Conservation (phyloP, 805 yeast species). For the Starmerella asiatica region DNA sequence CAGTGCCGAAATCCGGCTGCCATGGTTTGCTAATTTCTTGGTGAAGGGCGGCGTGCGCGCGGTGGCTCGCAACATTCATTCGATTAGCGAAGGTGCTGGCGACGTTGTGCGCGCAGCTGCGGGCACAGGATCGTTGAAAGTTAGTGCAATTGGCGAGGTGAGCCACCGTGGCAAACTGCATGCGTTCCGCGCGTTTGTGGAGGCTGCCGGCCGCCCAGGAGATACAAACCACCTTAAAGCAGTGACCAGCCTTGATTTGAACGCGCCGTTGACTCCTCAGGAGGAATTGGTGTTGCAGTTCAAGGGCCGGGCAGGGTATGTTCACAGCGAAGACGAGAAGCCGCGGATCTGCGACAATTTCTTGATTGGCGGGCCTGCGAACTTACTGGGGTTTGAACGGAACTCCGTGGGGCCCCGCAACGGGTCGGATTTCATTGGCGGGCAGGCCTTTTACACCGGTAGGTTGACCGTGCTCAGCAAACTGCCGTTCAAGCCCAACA, state of each 20-base stretch:
- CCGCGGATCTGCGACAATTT: slow-evolving; percentile 63
- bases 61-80: slow-evolving; percentile 42
- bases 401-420: slow-evolving; percentile 55
- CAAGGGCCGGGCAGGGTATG: slow-evolving; percentile 16
- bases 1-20: slow-evolving; percentile 29
- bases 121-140: slow-evolving; percentile 41
- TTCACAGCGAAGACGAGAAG: slow-evolving; percentile 17
- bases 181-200: slow-evolving; percentile 27
- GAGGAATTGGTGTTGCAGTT: slow-evolving; percentile 18
- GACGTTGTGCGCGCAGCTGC: slow-evolving; percentile 49
- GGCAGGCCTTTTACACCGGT: slow-evolving; percentile 43
- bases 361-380: slow-evolving; percentile 61
- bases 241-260: slow-evolving; percentile 8
- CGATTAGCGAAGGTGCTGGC: slow-evolving; percentile 38
- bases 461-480: slow-evolving; percentile 45
- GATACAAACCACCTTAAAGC: slow-evolving; percentile 24
- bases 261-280: slow-evolving; percentile 14
- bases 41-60: slow-evolving; percentile 42
- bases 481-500: slow-evolving; percentile 37
- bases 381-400: slow-evolving; percentile 49
- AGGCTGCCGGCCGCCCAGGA: slow-evolving; percentile 26
- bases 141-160: slow-evolving; percentile 34
- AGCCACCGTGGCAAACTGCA: slow-evolving; percentile 12
- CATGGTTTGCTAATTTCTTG: slow-evolving; percentile 20
- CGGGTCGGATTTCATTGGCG: slow-evolving; percentile 46